Conservation (phyloP, 306 rosid genomes). For the Rosa multiflora region DNA sequence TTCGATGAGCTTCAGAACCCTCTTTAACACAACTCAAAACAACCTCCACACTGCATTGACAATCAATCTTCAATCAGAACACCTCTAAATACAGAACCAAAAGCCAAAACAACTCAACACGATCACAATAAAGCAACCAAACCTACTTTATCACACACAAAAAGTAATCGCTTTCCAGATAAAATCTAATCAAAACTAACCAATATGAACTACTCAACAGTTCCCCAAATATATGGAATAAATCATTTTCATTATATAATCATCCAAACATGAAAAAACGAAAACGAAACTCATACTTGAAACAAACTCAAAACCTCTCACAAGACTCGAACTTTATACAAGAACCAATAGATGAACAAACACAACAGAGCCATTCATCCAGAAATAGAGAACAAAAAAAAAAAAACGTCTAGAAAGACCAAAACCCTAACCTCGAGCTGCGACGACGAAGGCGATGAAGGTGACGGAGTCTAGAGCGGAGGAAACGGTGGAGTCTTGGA, state of each 20-base stretch:
- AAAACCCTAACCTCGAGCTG: conserved; percentile 3
- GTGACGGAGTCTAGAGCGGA: background rate
- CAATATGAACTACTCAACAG: background rate
- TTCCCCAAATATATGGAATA: too few relatives aligned
- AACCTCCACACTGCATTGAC: conserved; percentile 13
- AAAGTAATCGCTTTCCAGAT: background rate
- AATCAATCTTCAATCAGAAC: background rate
- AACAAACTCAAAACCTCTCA: background rate
- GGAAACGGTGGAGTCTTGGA: background rate
- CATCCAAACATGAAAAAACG: background rate
- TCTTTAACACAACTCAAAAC: background rate
- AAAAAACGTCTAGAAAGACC: background rate
- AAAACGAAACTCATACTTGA: background rate
- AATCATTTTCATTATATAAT: background rate
- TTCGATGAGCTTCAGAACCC: conserved; percentile 4
- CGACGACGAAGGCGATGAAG: background rate
- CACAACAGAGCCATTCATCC: background rate
- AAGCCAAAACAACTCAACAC: background rate
- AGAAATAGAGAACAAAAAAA: background rate
- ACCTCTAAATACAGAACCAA: background rate
- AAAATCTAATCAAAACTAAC: background rate
- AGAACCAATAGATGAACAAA: background rate
- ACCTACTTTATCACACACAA: background rate
- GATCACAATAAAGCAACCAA: background rate
- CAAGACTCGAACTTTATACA: background rate